Evolutionary conservation across 495 filamentous ascomycete genomes (phyloP).

Genomic region (Jackrogersella multiformis): DNA sequence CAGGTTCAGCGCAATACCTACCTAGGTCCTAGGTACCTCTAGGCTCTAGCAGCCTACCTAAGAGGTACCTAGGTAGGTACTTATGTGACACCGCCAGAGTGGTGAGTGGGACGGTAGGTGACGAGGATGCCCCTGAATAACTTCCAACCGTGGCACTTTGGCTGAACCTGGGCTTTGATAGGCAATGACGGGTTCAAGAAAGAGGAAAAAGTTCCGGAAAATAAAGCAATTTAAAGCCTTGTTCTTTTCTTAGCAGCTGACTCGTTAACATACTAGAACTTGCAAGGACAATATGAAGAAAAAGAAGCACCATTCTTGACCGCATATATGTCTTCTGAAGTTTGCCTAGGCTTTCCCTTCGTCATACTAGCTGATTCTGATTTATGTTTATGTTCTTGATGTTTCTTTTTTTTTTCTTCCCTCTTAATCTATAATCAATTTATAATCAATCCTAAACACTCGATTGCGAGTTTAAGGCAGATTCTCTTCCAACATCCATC

Average conservation of each 20-base stretch:
- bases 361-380: constrained; percentile 23
- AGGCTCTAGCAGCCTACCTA: no score
- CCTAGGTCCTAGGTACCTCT: no score
- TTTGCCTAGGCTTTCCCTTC: constrained; percentile 19
- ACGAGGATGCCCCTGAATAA: constrained; percentile 44
- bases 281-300: constrained; percentile 31
- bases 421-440: not conserved
- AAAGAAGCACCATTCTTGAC: constrained; percentile 26
- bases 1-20: not conserved
- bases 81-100: constrained; percentile 33
- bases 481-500: constrained; percentile 4
- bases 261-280: constrained; percentile 22
- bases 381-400: constrained; percentile 1
- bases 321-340: constrained; percentile 19
- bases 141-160: constrained; percentile 33
- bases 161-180: constrained; percentile 37
- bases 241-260: constrained; percentile 39
- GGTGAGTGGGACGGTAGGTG: constrained; percentile 32
- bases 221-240: constrained; percentile 49
- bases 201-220: constrained; percentile 38
- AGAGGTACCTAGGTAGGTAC: no score
- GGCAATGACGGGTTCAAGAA: constrained; percentile 21
- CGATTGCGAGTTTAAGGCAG: constrained; percentile 18
- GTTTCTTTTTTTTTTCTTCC: not conserved
- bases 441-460: constrained; percentile 21